These are phyloP conservation scores for Lolium multiflorum DNA, from an alignment of 176 grass and related monocot species.

Conservation along the genomic window DNA sequence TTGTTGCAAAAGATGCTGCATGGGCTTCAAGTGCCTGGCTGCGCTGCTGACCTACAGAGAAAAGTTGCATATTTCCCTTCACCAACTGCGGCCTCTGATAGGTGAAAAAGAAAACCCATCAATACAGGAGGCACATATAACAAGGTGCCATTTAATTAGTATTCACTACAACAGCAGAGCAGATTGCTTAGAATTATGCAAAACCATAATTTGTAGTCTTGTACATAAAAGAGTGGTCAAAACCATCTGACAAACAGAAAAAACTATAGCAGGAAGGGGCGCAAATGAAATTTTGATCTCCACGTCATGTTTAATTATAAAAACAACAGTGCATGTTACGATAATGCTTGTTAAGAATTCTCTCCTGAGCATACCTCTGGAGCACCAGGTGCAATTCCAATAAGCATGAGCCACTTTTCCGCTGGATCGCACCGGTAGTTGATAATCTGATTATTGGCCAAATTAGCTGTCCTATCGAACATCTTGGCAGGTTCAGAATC, in stretches of 20 bases:
- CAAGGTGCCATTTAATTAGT: constrained; percentile 5
- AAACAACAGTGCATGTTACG: neutral
- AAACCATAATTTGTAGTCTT: neutral
- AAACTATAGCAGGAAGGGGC: neutral
- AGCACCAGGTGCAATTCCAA: constrained; percentile 86
- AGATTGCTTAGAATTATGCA: constrained; percentile 16
- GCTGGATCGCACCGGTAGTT: too few species aligned
- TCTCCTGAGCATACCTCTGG: constrained; percentile 61
- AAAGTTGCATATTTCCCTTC: constrained; percentile 99
- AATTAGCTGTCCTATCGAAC: constrained; percentile 93
- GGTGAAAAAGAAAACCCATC: constrained; percentile 20
- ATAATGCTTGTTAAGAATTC: neutral
- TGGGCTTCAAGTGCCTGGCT: constrained; percentile 99
- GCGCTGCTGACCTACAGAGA: constrained; percentile 96
- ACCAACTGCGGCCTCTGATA: constrained; percentile 84
- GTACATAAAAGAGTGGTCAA: neutral
- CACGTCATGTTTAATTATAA: neutral
- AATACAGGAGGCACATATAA: constrained; percentile 1
- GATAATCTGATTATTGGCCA: too few species aligned
- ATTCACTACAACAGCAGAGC: neutral
- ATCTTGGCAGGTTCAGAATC: constrained; percentile 92
- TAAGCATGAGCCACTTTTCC: too few species aligned
- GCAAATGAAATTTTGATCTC: neutral
- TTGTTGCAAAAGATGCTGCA: too few species aligned
- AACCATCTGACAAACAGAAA: neutral